Base-by-base conservation (phyloP, 2,329 filamentous ascomycete species). In the Colletotrichum neosansevieriae region DNA sequence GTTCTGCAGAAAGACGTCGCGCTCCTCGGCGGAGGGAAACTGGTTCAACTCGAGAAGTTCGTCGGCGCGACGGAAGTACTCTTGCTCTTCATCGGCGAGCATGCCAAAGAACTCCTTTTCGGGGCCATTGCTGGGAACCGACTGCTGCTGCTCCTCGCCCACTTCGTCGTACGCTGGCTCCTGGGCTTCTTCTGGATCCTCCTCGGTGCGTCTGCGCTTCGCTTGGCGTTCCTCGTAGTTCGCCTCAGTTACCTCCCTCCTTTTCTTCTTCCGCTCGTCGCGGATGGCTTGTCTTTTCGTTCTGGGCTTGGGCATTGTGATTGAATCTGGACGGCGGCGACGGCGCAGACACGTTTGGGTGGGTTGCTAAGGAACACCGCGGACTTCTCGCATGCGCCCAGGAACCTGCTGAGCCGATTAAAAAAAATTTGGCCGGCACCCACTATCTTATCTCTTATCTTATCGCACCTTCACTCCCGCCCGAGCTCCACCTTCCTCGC, bases 21-120 rank as follows among this genome's bases (percentile, higher is more conserved):
- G 87, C 73, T 94, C 92, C 73, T 97, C 93, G 59, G 88, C 79
- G 44, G 90, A 89, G 45, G 88, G 88, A 77, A 98, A 98, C 77
- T 95, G 89, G 81, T 98, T 96, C 73, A 93, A 81, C 78, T 97
- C 94, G 68, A 99, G 89, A 81, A 97, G 86, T 78, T 97, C 92
- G 82, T 97, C 94, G 61, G 94, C 94, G 54, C 90, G 89, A 72
- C 93, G 91, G 80, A 98, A 99, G 79, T 98, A 98, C 79, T 98
- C 94, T 77, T 97, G 94, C 83, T 99, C 96, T 72, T 97, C 89
- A 62, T 97, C 91, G 74, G 94, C 92, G 29, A 99, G 90, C 84
- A 98, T 91, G 71, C 96, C 96, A 75, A 97, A 98, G 83, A 97
- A 99, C 64, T 93, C 90, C 73, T 85, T 88, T 68, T 93, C 92